Evolutionary conservation across 2,329 filamentous ascomycete genomes (phyloP).

Genomic region (Hymenoscyphus fraxineus): DNA sequence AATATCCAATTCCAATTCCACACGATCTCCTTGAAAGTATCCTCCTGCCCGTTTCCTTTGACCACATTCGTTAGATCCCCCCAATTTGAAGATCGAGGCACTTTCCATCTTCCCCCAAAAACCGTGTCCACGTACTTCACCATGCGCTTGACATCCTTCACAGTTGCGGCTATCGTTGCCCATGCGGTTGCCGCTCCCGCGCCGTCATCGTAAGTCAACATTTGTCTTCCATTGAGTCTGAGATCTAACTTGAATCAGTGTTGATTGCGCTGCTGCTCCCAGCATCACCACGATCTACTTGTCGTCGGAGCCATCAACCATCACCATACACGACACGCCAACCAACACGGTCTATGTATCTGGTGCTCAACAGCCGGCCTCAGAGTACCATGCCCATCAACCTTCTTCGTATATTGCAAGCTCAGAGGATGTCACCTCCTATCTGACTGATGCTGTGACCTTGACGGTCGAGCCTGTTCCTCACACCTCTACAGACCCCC

Average conservation of each 20-base stretch:
- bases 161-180: slow-evolving; percentile 20
- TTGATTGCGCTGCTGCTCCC: slow-evolving; percentile 4
- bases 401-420: background rate
- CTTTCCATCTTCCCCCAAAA: background rate
- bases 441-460: slow-evolving; percentile 19
- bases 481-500: background rate
- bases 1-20: slow-evolving; percentile 3
- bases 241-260: slow-evolving; percentile 15
- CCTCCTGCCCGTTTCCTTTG: slow-evolving; percentile 6
- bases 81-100: background rate
- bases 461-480: slow-evolving; percentile 26
- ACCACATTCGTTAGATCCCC: slow-evolving; percentile 5
- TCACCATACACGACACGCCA: slow-evolving; percentile 18
- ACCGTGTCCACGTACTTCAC: slow-evolving; percentile 13
- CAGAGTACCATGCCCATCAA: background rate
- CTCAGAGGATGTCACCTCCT: slow-evolving; percentile 19
- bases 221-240: background rate
- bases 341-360: slow-evolving; percentile 18
- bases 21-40: background rate
- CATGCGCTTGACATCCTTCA: slow-evolving; percentile 25
- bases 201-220: slow-evolving; percentile 20
- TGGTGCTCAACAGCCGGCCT: background rate
- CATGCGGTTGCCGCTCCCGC: slow-evolving; percentile 20
- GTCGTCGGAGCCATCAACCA: slow-evolving; percentile 17
- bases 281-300: slow-evolving; percentile 23